A percentile compares a stretch with the other conserved stretches of the same genome.
phyloP scores from a whole-genome alignment of 805 yeast genomes.

The Ogataea paradorogensis region DNA sequence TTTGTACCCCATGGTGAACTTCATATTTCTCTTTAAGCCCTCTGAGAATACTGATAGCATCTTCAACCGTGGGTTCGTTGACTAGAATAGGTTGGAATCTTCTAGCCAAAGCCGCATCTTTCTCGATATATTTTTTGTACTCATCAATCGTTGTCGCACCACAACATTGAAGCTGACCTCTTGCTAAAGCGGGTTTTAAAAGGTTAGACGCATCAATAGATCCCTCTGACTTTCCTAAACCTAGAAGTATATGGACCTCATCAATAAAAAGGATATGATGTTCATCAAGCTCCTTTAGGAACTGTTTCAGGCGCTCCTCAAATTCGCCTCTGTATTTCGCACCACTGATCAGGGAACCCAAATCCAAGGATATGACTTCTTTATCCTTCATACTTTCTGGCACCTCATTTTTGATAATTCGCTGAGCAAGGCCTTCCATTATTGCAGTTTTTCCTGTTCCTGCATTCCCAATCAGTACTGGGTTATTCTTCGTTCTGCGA shows the following conservation, averaged over 20 bases:
- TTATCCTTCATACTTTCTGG: constrained; percentile 92
- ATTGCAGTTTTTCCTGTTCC: constrained; percentile 98
- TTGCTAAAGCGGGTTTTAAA: constrained; percentile 88
- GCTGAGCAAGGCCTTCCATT: constrained; percentile 94
- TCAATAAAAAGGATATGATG: constrained; percentile 80
- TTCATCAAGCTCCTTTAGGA: constrained; percentile 79
- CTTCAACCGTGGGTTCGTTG: constrained; percentile 86
- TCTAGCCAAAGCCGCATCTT: constrained; percentile 93
- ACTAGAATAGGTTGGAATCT: constrained; percentile 87
- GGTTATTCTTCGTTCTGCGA: constrained; percentile 91
- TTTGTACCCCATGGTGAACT: constrained; percentile 96
- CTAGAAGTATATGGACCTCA: constrained; percentile 85
- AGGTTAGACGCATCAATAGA: constrained; percentile 93
- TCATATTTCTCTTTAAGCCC: constrained; percentile 94
- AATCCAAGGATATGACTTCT: constrained; percentile 75
- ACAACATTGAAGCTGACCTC: constrained; percentile 88
- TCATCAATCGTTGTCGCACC: constrained; percentile 97
- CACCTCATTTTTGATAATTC: constrained; percentile 87
- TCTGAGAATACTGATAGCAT: constrained; percentile 85
- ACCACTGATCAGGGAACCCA: constrained; percentile 88
- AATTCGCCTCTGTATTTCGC: constrained; percentile 96
- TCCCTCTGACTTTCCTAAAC: constrained; percentile 91
- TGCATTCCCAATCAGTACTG: constrained; percentile 92
- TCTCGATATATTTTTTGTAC: constrained; percentile 87
- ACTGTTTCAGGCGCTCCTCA: constrained; percentile 81